A percentile compares a stretch with the other conserved stretches of the same genome.
phyloP scores from a whole-genome alignment of 1,284 basidiomycete species.

The Porodaedalea pini region DNA sequence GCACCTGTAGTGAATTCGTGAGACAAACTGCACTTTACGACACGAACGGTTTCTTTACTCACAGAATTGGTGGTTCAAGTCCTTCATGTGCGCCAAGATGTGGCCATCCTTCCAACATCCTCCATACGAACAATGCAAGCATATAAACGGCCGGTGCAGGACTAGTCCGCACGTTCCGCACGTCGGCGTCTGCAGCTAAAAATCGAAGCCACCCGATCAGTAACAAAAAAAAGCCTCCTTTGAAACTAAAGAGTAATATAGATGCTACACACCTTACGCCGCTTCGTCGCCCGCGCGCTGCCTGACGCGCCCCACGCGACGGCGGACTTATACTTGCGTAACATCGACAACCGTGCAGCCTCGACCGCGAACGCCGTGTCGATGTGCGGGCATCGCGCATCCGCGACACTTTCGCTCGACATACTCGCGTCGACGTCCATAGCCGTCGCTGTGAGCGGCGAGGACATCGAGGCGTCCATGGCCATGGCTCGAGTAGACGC shows the following conservation, averaged over 20 bases:
- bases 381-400: constrained; percentile 38
- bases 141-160: constrained; percentile 72
- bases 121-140: constrained; percentile 71
- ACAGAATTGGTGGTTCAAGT: constrained; percentile 67
- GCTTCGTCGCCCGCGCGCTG: constrained; percentile 36
- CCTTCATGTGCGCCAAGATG: constrained; percentile 52
- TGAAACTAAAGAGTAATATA: not conserved
- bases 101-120: constrained; percentile 71
- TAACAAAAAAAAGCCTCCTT: no score
- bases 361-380: constrained; percentile 30
- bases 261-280: constrained; percentile 38
- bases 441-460: not conserved
- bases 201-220: no score
- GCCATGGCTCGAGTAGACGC: no score
- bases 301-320: constrained; percentile 39
- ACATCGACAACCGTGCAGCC: constrained; percentile 25
- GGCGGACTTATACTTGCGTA: constrained; percentile 37
- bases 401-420: not conserved
- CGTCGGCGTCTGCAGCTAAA: constrained; percentile 44
- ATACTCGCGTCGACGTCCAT: constrained; percentile 3
- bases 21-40: not conserved
- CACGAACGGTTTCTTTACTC: constrained; percentile 30
- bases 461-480: constrained; percentile 17
- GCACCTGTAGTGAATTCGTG: constrained; percentile 38
- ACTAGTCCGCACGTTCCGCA: constrained; percentile 62